Conservation (phyloP, 2,329 filamentous ascomycete species). For the Scedosporium dehoogii region DNA sequence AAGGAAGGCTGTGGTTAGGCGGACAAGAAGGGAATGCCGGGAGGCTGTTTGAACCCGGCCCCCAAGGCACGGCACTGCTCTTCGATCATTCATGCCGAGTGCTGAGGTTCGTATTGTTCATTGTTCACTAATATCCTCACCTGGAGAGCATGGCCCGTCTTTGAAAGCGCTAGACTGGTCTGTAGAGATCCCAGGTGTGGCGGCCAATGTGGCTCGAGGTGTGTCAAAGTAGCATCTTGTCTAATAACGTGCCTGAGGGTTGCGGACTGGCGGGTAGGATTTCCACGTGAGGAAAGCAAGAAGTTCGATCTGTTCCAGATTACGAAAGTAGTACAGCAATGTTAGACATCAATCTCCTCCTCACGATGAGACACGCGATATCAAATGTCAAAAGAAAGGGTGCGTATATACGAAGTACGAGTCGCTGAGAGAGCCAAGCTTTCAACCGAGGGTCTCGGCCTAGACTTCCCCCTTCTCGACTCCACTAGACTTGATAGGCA, state of each 20-base stretch:
- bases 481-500: not conserved
- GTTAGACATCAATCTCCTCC: not conserved
- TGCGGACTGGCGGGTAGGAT: not conserved
- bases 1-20: no score
- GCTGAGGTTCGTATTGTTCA: not conserved
- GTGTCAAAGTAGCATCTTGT: not conserved
- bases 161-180: no score
- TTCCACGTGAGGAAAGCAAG: not conserved
- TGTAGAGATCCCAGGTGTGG: not conserved
- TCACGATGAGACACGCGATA: not conserved
- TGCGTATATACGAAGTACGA: not conserved
- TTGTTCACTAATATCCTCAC: no score
- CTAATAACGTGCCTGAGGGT: not conserved
- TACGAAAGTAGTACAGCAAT: not conserved
- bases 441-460: no score
- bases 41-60: not conserved
- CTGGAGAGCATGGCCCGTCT: no score
- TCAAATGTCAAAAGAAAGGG: not conserved
- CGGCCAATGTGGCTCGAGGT: not conserved
- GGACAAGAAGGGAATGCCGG: not conserved
- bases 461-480: not conserved
- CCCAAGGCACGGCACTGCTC: not conserved
- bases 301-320: not conserved
- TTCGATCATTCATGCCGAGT: not conserved
- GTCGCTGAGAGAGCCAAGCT: no score